phyloP scores from a whole-genome alignment of 2,329 filamentous ascomycete species.

The Aspergillus sp. region DNA sequence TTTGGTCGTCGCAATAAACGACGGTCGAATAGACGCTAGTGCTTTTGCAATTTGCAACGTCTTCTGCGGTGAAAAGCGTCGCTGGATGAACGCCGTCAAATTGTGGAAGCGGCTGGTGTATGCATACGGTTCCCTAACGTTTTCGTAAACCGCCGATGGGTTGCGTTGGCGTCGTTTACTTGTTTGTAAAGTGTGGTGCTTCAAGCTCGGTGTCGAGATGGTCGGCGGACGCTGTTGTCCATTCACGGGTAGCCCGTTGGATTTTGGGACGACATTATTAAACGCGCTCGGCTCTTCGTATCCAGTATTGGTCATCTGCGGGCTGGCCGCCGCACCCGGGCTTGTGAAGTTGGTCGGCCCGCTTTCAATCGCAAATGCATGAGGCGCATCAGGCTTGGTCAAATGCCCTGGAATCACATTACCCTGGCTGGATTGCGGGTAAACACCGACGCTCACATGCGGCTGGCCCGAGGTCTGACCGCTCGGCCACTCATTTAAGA shows the following conservation, averaged over 20 bases:
- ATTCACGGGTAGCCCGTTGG: constrained; percentile 10
- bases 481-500: constrained; percentile 47
- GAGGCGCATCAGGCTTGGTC: constrained; percentile 46
- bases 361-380: constrained; percentile 63
- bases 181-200: constrained; percentile 39
- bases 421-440: constrained; percentile 31
- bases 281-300: constrained; percentile 40
- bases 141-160: constrained; percentile 82
- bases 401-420: constrained; percentile 43
- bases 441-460: constrained; percentile 38
- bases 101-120: constrained; percentile 90
- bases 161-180: constrained; percentile 58
- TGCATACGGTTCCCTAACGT: constrained; percentile 85
- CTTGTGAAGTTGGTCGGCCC: constrained; percentile 57
- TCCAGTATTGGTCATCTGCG: constrained; percentile 44
- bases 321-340: constrained; percentile 58
- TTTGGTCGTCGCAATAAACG: constrained; percentile 87
- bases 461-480: constrained; percentile 32
- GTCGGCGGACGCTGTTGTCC: constrained; percentile 35
- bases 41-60: constrained; percentile 82
- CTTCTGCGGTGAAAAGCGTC: constrained; percentile 74
- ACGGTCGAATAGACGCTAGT: constrained; percentile 84
- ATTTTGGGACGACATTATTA: constrained; percentile 17
- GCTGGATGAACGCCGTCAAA: constrained; percentile 75
- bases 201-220: constrained; percentile 46